Base-by-base conservation (phyloP, 2,329 filamentous ascomycete genomes). In the Cyphellophora europaea region DNA sequence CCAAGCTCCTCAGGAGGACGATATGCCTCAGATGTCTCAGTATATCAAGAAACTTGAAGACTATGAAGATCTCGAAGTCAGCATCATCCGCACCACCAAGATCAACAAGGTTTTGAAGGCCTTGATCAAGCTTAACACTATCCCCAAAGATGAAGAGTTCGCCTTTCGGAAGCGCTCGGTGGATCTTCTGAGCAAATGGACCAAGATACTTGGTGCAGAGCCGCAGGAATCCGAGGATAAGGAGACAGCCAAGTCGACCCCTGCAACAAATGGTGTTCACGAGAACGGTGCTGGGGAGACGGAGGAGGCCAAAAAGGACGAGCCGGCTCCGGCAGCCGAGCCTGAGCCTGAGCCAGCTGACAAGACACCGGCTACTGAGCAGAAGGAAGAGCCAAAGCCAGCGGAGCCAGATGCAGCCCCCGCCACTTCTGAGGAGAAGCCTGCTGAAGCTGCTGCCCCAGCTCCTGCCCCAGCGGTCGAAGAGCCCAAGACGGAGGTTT, bases 101-200 rank as follows among this genome's bases (percentile, higher is more conserved):
- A 95, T 98, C 61, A 89, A 96, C 75, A 98, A 98, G 66, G 89
- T 98, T 8, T 72, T 98, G 38, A 94, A 93, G 66, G 87, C 82
- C 4, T 91, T 98, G 47, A 67, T 95, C 51, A 95, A 94, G 66
- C 69, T 98, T 6, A 73, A 79, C 28, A 71, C 71, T 3, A 93
- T 98, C 48, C 88, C 88, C 4, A 80, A 79, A 42, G 91, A 98
- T 46, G 83, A 88, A 21, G 83, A 93, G 47, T 93, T 81, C 59
- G 66, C 82, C 36, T 95, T 98, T 74, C 93, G 91, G 66, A 68
- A 78, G 45, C 81, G 91, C 33, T 88, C 86, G 21, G 72, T 82
- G 45, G 69, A 72, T 5, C 70, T 98, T 31, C 67, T 96, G n/a
- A 77, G 80, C 46, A 82, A 81, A 59, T 98, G 91, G 91, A 93